These are phyloP conservation scores for Candida ovalis DNA, from an alignment of 805 yeast genomes.

Conservation along the genomic window DNA sequence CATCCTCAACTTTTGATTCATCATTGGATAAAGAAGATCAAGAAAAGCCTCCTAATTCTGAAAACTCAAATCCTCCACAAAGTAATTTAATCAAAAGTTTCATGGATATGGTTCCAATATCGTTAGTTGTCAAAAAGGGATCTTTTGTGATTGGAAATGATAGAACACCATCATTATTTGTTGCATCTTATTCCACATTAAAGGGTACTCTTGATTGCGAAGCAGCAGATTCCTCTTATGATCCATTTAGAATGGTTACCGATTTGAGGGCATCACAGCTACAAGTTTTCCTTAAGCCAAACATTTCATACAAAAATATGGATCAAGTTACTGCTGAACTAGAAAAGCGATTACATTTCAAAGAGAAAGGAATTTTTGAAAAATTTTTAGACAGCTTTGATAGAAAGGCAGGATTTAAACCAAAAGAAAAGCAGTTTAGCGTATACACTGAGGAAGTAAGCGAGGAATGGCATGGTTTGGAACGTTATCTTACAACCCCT, in stretches of 20 bases:
- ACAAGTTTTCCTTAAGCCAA: slow-evolving; percentile 63
- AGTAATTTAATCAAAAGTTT: neutral
- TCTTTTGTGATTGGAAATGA: slow-evolving; percentile 78
- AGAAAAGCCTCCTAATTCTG: neutral
- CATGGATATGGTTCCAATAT: slow-evolving; percentile 51
- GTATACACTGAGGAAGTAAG: slow-evolving; percentile 7
- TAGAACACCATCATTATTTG: slow-evolving; percentile 68
- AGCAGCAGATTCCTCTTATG: slow-evolving; percentile 44
- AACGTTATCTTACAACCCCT: slow-evolving; percentile 50
- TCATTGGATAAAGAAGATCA: slow-evolving; percentile 4
- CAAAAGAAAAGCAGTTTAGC: slow-evolving; percentile 7
- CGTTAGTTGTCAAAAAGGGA: slow-evolving; percentile 56
- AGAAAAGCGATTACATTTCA: neutral
- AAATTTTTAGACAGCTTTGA: neutral
- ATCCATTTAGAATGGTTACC: slow-evolving; percentile 47
- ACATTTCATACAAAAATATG: slow-evolving; percentile 52
- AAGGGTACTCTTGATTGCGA: slow-evolving; percentile 56
- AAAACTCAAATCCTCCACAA: slow-evolving; percentile 6
- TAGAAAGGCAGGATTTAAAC: neutral
- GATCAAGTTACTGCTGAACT: slow-evolving; percentile 11
- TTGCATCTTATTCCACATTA: slow-evolving; percentile 54
- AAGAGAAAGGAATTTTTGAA: neutral
- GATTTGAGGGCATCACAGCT: slow-evolving; percentile 47
- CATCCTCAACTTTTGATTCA: slow-evolving; percentile 3
- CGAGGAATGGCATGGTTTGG: slow-evolving; percentile 71